Base-by-base conservation (phyloP, 805 yeast genomes). In the Suhomyces sp. region DNA sequence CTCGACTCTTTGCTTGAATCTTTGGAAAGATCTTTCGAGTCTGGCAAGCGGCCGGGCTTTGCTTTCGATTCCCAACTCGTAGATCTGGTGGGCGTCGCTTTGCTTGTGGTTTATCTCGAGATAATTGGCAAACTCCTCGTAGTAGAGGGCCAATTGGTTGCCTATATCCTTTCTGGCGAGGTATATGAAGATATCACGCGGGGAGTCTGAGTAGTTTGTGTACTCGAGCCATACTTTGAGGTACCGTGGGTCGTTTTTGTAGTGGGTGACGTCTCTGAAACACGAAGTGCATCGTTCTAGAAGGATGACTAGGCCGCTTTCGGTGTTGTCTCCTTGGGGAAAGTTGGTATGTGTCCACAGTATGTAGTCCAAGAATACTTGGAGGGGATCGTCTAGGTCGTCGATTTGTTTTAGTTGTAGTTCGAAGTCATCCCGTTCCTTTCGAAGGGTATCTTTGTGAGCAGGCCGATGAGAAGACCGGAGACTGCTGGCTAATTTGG, bases 181-280 rank as follows among this genome's bases (percentile, higher is more conserved):
- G 62, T 86, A 90, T 5, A 81, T 75, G 65, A 86, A 91, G 2
- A 88, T 75, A 50, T 87, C 92, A 42, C 82, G 72, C 0, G 92
- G 91, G 13, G 86, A 79, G 54, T 86, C 89, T 1, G 87, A 79
- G 61, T 79, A 84, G 23, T 78, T 80, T 7, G 88, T 82, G 65
- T 90, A 91, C 58, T 83, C 84, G 40, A 92, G 68, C 97, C 99
- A 93, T 1, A 91, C 78, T 56, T 78, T 80, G 48, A 93, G 68
- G 63, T 88, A 91, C 47, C 97, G 71, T 1, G 93, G 84, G 65
- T 93, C 97, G 65, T 92, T 87, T 54, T 84, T 85, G 66, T 91
- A 93, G 55, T 82, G 83, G 0, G 70, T 69, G 31, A 78, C 80
- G 58, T 87, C 88, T 60, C 84, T 76, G 63, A 90, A 88, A 54